These are phyloP conservation scores for Paramecium caudatum DNA, from an alignment of 73 alveolate genomes.

Conservation along the genomic window DNA sequence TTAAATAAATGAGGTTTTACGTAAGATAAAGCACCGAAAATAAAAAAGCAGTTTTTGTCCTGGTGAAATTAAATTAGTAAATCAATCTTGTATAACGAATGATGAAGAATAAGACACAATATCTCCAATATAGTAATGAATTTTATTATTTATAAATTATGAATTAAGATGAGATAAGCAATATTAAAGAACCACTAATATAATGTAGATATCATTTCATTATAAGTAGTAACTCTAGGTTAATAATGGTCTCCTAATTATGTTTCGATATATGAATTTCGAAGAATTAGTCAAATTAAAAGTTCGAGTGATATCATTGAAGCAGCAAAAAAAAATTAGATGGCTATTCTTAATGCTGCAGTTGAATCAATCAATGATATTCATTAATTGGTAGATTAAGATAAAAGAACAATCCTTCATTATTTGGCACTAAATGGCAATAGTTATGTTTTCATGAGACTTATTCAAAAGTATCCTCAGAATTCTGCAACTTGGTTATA, in stretches of 20 bases:
- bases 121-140: too few species aligned
- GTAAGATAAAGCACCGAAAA: too few species aligned
- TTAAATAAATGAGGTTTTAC: constrained; percentile 8
- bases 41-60: too few species aligned
- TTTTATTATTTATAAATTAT: too few species aligned
- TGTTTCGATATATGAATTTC: neutral
- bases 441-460: neutral
- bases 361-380: neutral
- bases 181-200: constrained; percentile 37
- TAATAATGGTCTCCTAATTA: neutral
- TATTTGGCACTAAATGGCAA: constrained; percentile 25
- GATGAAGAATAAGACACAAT: too few species aligned
- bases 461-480: neutral
- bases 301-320: neutral
- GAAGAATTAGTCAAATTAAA: neutral
- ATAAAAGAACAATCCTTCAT: constrained; percentile 34
- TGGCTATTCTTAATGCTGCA: constrained; percentile 2
- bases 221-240: constrained; percentile 2
- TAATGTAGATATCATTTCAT: neutral
- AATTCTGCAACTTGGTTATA: neutral
- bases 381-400: neutral
- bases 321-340: constrained; percentile 49
- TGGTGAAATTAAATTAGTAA: too few species aligned
- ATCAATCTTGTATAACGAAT: too few species aligned
- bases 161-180: too few species aligned